These are phyloP conservation scores for Hypoxylon sp. DNA, from an alignment of 2,329 filamentous ascomycete genomes.

Conservation along the genomic window DNA sequence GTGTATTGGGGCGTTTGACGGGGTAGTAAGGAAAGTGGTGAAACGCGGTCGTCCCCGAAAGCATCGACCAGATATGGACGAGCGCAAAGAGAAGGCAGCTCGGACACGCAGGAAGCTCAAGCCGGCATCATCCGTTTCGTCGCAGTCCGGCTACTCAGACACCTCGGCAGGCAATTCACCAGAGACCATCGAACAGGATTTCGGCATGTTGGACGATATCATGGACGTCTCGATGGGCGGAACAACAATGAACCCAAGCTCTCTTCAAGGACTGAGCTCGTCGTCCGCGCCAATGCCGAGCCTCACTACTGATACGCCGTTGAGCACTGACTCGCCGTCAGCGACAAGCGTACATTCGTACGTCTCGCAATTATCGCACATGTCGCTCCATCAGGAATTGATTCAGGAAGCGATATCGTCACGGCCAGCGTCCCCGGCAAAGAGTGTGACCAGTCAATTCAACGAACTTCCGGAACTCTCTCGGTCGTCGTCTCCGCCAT, in stretches of 20 bases:
- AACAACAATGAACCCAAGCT: slow-evolving; percentile 55
- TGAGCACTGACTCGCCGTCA: slow-evolving; percentile 59
- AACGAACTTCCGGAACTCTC: slow-evolving; percentile 72
- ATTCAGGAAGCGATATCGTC: slow-evolving; percentile 53
- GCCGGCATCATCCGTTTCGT: slow-evolving; percentile 62
- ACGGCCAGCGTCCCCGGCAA: slow-evolving; percentile 50
- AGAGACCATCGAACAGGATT: slow-evolving; percentile 54
- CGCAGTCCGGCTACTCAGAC: slow-evolving; percentile 69
- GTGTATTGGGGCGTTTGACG: slow-evolving; percentile 95
- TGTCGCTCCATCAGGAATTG: slow-evolving; percentile 55
- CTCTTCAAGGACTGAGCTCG: slow-evolving; percentile 51
- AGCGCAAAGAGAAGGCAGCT: slow-evolving; percentile 68
- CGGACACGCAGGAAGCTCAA: slow-evolving; percentile 69
- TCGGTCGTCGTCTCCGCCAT: slow-evolving; percentile 69
- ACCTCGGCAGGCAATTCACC: slow-evolving; percentile 68
- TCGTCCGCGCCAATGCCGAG: slow-evolving; percentile 58
- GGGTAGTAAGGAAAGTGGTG: slow-evolving; percentile 70
- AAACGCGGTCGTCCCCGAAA: slow-evolving; percentile 75
- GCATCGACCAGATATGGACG: slow-evolving; percentile 68
- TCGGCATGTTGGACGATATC: slow-evolving; percentile 62
- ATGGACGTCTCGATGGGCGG: slow-evolving; percentile 59
- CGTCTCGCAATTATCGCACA: slow-evolving; percentile 57
- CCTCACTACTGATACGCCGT: slow-evolving; percentile 46
- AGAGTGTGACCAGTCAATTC: slow-evolving; percentile 64
- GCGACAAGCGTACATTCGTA: slow-evolving; percentile 61